Evolutionary conservation across 2,329 filamentous ascomycete genomes (phyloP), one percentile per base, ranked within the genome.

Genomic region (Parafenestella ontariensis): DNA sequence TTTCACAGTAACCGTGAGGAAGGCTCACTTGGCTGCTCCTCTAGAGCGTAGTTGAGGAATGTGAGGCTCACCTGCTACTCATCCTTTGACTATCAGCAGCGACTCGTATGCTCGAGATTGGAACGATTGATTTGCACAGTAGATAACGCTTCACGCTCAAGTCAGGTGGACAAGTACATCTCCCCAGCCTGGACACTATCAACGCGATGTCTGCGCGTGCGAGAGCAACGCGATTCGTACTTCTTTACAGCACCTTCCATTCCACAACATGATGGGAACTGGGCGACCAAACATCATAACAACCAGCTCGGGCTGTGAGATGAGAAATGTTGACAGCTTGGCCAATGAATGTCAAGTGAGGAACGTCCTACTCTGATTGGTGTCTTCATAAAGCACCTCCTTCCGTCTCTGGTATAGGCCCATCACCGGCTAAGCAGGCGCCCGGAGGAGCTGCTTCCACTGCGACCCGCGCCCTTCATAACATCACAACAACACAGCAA

Each of bases 401-500:
- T 43, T 43, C 41, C 24, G 23, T 43, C 24, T 43, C 24, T 17
- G 41, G 41, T 20, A 29, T 42, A 43, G 41, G 3, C 23, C 23
- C n/a, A 17, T 8, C 21, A 13, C 41, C 41, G 41, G 41, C 13
- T 43, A 43, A 26, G n/a, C 8, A 28, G 23, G 24, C 18, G 17
- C 37, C 41, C 21, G 41, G 13, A 7, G 10, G 13, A 9, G 18
- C n/a, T 7, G 24, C 41, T n/a, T n/a, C 41, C 41, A 29, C 41
- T 40, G 21, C 33, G 5, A 4, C 10, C 17, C 10, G n/a, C 41
- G 29, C 41, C 41, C 20, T 20, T 28, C 41, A 13, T 24, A 42
- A 43, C 41, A 43, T 43, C 41, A 43, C 24, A 43, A 43, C 41
- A 43, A 26, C 41, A 26, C 24, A 29, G 29, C 41, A 43, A 15